These are phyloP conservation scores for Arbutus unedo DNA, from an alignment of 148 eudicot species.

Conservation along the genomic window DNA sequence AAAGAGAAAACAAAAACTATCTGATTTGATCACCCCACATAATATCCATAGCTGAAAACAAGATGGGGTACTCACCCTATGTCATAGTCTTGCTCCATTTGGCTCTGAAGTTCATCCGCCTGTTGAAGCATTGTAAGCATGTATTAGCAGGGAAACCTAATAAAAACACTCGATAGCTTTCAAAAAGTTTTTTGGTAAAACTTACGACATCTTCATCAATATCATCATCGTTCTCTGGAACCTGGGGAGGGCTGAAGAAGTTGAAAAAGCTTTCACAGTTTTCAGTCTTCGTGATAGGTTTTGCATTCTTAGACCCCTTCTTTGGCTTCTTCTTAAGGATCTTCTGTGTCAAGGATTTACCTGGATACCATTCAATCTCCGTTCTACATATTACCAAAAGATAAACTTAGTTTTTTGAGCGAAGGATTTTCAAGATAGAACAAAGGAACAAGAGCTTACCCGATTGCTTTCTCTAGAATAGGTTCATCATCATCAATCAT, in stretches of 20 bases:
- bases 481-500: constrained; percentile 95
- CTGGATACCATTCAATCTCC: constrained; percentile 87
- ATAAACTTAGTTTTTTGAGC: background rate
- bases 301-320: constrained; percentile 84
- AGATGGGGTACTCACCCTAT: constrained; percentile 56
- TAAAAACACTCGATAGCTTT: background rate
- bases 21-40: constrained; percentile 18
- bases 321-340: constrained; percentile 83
- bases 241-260: constrained; percentile 81
- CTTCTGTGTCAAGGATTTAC: constrained; percentile 91
- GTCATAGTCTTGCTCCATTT: constrained; percentile 92
- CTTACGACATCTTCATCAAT: constrained; percentile 77
- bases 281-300: constrained; percentile 80
- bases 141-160: too few relatives aligned
- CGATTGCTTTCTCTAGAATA: constrained; percentile 84
- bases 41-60: constrained; percentile 34
- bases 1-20: too few relatives aligned
- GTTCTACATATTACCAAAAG: constrained; percentile 44
- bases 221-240: constrained; percentile 77
- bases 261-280: constrained; percentile 92
- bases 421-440: background rate
- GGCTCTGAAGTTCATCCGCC: constrained; percentile 93
- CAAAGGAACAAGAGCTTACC: constrained; percentile 53
- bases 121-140: constrained; percentile 20
- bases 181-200: background rate